Base-by-base conservation (phyloP, 2,329 filamentous ascomycete species). In the Neopestalotiopsis rosae region DNA sequence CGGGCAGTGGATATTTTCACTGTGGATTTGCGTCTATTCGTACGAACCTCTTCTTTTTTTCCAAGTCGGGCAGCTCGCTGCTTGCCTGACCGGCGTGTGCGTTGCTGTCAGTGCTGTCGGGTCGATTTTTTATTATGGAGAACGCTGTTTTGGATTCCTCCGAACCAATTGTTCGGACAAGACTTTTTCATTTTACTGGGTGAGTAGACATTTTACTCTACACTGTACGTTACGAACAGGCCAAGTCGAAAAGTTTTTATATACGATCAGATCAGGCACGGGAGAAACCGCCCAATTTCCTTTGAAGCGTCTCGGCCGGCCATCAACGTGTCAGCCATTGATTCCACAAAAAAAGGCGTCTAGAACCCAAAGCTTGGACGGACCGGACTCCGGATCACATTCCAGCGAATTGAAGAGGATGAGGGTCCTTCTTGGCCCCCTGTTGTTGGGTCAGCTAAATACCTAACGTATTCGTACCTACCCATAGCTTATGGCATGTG, bases 261-360 rank as follows among this genome's bases (percentile, higher is more conserved):
- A 38, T 10, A 38, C 34, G 34, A 38, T 38, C 34, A 38, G 34
- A 38, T 38, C 45, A 20, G 45, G 45, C 45, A 20, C 45, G n/a
- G 45, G 20, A 52, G 45, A 52, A 20, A 52, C 45, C 45, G 45
- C 45, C n/a, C 45, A 24, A 52, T 52, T 52, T 10, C 45, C n/a
- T 20, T 20, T 52, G 7, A 20, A 52, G 45, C 45, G 5, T 52
- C 45, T 62, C 34, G 61, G 28, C 40, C 57, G 34, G 42, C 56
- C 52, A 45, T 57, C 58, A 69, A 66, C 63, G 67, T 69, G 67
- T 63, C 67, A 69, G 63, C 67, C 67, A 66, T 56, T 52, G 63
- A 69, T 69, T 69, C 67, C 67, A 63, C 57, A 40, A 32, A 30
- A 38, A 32, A 59, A 40, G 49, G 34, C 57, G 57, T 34, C 57